phyloP scores from a whole-genome alignment of 441 rosid species.

The Breynia disticha region DNA sequence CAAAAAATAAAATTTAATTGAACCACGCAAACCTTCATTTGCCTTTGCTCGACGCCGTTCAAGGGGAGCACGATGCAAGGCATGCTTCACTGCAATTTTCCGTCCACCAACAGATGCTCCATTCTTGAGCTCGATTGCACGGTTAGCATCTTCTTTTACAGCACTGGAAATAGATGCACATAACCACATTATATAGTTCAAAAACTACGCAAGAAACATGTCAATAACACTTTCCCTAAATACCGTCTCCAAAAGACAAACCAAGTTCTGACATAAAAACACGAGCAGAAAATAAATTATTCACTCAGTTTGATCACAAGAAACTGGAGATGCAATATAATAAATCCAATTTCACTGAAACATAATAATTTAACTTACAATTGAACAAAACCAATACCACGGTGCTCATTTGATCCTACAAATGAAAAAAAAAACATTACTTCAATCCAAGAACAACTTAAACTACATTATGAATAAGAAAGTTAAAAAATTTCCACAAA shows the following conservation, averaged over 20 bases:
- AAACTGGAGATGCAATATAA: too few relatives aligned
- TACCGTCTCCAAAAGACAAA: not conserved
- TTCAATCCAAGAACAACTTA: not conserved
- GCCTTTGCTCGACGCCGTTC: conserved; percentile 61
- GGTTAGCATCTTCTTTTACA: conserved; percentile 73
- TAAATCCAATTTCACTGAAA: not conserved
- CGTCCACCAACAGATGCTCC: conserved; percentile 70
- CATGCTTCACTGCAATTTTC: conserved; percentile 75
- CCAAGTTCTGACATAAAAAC: too few relatives aligned
- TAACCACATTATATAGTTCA: not conserved
- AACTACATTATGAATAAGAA: not conserved
- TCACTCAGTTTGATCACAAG: too few relatives aligned
- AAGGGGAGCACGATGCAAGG: conserved; percentile 64
- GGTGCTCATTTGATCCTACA: conserved; percentile 81
- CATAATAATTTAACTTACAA: conserved; percentile 45
- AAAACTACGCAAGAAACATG: not conserved
- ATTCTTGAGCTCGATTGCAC: conserved; percentile 68
- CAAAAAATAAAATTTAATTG: conserved; percentile 6
- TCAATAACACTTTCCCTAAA: not conserved
- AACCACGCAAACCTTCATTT: conserved; percentile 39
- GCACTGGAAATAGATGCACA: conserved; percentile 40
- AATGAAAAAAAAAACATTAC: not conserved
- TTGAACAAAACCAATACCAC: conserved; percentile 73
- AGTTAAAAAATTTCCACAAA: not conserved
- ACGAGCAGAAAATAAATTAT: not conserved